phyloP scores from a whole-genome alignment of 768 basidiomycete genomes.

The Trametes villosa region DNA sequence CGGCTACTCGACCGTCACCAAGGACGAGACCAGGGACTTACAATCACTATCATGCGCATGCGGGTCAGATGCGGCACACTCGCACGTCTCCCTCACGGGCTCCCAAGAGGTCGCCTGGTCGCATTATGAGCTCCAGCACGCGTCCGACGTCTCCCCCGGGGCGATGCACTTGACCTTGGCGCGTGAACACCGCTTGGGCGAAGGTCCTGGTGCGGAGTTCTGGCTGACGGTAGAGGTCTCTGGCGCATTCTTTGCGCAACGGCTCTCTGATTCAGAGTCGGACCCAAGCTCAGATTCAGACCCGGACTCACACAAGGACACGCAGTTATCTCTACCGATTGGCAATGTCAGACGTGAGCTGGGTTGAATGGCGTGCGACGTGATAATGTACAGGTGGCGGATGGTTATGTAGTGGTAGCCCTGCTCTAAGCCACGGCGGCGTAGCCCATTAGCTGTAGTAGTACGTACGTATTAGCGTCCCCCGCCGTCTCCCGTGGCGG shows the following conservation, averaged over 20 bases:
- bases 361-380: conserved; percentile 13
- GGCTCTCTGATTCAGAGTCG: neutral
- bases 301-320: neutral
- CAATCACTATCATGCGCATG: neutral
- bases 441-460: conserved; percentile 15
- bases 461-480: conserved; percentile 17
- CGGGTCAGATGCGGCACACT: neutral
- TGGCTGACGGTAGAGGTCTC: neutral
- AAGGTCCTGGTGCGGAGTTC: neutral
- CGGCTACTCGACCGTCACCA: neutral
- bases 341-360: conserved; percentile 6
- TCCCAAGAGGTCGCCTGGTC: neutral
- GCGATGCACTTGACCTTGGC: neutral
- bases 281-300: too few species aligned
- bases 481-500: neutral
- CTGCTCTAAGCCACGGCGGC: conserved; percentile 22
- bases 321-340: neutral
- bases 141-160: neutral
- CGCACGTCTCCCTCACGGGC: neutral
- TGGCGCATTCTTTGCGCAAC: neutral
- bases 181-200: neutral
- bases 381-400: conserved; percentile 25
- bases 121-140: neutral
- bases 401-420: conserved; percentile 14
- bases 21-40: too few species aligned